These are phyloP conservation scores for Chlamydomonas sp. DNA, from an alignment of 139 green algal species.

Conservation along the genomic window DNA sequence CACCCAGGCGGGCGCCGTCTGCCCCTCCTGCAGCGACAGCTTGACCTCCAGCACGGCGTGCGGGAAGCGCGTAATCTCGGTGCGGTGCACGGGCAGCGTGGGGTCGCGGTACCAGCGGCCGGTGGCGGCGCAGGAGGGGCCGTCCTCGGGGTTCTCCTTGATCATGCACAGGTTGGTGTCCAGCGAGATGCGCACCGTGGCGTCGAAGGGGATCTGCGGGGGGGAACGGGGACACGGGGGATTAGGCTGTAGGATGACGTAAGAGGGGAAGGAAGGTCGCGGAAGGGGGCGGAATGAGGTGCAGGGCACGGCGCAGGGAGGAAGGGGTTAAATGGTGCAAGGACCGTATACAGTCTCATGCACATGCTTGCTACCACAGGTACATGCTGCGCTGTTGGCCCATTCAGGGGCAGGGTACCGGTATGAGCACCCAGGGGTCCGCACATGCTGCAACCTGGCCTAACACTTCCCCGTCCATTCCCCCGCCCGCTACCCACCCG, in stretches of 20 bases:
- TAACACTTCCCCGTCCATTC: too few relatives aligned
- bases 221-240: neutral
- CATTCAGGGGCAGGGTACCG: too few relatives aligned
- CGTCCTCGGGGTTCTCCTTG: conserved; percentile 93
- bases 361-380: too few relatives aligned
- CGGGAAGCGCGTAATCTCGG: conserved; percentile 94
- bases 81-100: conserved; percentile 53
- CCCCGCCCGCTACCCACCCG: too few relatives aligned
- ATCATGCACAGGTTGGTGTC: conserved; percentile 97
- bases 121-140: conserved; percentile 70
- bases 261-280: too few relatives aligned
- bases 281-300: too few relatives aligned
- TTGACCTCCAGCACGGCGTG: conserved; percentile 97
- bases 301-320: too few relatives aligned
- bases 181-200: conserved; percentile 89
- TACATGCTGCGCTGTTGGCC: too few relatives aligned
- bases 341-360: too few relatives aligned
- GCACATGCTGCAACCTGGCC: too few relatives aligned
- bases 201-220: conserved; percentile 90
- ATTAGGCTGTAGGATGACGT: neutral
- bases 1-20: conserved; percentile 87
- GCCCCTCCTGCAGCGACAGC: conserved; percentile 87
- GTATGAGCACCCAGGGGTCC: too few relatives aligned
- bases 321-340: too few relatives aligned
- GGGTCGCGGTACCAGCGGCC: conserved; percentile 84